Evolutionary conservation across 2,329 filamentous ascomycete genomes (phyloP), one percentile per base, ranked within the genome.

Genomic region (Rutstroemia sp.): DNA sequence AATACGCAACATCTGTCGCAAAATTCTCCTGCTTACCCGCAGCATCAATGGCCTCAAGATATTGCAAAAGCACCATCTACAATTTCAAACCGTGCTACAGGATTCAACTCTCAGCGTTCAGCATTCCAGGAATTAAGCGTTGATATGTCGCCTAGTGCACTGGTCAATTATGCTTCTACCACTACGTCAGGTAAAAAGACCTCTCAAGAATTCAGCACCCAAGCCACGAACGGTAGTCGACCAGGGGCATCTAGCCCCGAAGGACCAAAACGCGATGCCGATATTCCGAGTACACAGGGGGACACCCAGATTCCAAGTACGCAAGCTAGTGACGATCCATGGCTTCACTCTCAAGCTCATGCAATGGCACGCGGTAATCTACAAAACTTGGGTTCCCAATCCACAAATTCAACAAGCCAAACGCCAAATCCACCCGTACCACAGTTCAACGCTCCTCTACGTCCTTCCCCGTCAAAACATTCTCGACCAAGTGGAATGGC

Each of bases 161-260:
- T 80, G 57, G 74, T 85, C 53, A 96, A 97, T 65, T 91, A 95
- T 66, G 92, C 91, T 1, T 95, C 91, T 2, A 95, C 92, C 1
- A 96, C 92, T 1, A 84, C 84, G 21, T 87, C 82, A 3, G 83
- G 84, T n/a, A 94, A 95, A 72, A 92, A 88, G 2, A 89, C 88
- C 1, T 84, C 82, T 34, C 30, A 34, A 1, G 83, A 81, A 0
- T 79, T 80, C 69, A 86, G 86, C 68, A 89, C 87, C 0, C 87
- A 92, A 68, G 78, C 80, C 57, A 88, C 86, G 2, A 90, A 91
- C 59, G 87, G 87, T 19, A 72, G 73, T 65, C 65, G 58, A 42
- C 51, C 68, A 60, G 54, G 64, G 58, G 51, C 66, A 59, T 64
- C 64, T 8, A 68, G 65, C 57, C 65, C 66, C 14, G 60, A 67